phyloP scores from a whole-genome alignment of 148 eudicot species.

The Fagopyrum esculentum region DNA sequence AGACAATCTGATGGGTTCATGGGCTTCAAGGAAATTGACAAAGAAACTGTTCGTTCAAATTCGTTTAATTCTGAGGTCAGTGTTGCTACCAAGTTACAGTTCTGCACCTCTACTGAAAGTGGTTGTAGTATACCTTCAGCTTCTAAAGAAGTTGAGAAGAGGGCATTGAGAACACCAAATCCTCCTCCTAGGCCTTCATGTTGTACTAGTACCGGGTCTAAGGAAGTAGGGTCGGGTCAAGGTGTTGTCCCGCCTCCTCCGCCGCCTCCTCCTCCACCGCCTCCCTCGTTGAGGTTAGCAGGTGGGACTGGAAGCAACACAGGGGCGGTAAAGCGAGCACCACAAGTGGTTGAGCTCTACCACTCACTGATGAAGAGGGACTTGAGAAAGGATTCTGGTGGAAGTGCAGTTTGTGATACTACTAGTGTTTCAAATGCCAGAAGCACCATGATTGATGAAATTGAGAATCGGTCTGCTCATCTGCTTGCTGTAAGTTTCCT shows the following conservation, averaged over 20 bases:
- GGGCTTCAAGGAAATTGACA: conserved; percentile 41
- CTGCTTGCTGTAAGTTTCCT: conserved; percentile 68
- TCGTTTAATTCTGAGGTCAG: conserved; percentile 24
- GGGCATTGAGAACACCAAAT: conserved; percentile 65
- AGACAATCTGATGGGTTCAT: conserved; percentile 69
- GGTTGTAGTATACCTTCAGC: conserved; percentile 11
- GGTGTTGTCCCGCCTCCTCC: conserved; percentile 42
- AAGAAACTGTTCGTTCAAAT: conserved; percentile 17
- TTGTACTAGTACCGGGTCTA: conserved; percentile 17
- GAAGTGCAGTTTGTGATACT: conserved; percentile 38
- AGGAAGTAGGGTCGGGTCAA: conserved; percentile 25
- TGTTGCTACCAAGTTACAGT: conserved; percentile 22
- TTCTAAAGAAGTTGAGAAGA: conserved; percentile 43
- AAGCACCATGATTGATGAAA: conserved; percentile 82
- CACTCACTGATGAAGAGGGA: conserved; percentile 91
- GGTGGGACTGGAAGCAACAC: conserved; percentile 23
- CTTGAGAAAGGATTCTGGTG: conserved; percentile 51
- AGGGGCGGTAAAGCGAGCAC: conserved; percentile 63
- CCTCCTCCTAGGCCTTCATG: conserved; percentile 83
- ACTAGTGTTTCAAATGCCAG: conserved; percentile 56
- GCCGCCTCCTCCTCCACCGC: conserved; percentile 61
- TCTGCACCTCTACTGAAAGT: conserved; percentile 13
- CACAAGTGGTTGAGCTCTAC: conserved; percentile 85
- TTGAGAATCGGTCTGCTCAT: conserved; percentile 75
- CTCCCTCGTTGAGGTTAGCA: conserved; percentile 65